Base-by-base conservation (phyloP, 371 early-diverging fungal species). In the Mortierella polycephala region DNA sequence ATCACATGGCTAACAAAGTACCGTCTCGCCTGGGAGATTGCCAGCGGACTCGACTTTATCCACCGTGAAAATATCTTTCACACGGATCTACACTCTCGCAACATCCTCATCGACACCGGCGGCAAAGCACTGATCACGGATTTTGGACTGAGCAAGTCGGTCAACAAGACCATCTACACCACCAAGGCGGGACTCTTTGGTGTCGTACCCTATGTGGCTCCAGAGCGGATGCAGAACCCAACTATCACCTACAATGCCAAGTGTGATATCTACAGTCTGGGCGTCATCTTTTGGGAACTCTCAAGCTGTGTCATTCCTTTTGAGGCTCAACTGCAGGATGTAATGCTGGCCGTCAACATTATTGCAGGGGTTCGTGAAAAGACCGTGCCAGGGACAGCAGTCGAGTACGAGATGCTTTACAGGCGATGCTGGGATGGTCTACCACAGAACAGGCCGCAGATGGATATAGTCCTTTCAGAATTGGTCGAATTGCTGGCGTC, bases 31-130 rank as follows among this genome's bases (percentile, higher is more conserved):
- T 76, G 77, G 77, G 77, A 76, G 53, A 51, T 76, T 20, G 61
- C 77, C 42, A 71, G 72, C 20, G 77, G 77, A 37, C 72, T 76
- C 52, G 77, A 76, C 58, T 76, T 76, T 50, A 76, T 76, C 37
- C 99, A 99, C 79, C 82, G 84, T 50, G 91, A 93, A 71, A 91
- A 91, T 73, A 96, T 99, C 69, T 96, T 98, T 68, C 98, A 98
- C 82, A 90, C 99, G 57, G 98, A 99, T 82, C 93, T 99, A 67
- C 97, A 98, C 81, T 92, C 93, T 7, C 98, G 98, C 71, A 99
- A 99, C 75, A 91, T 99, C 16, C 84, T 98, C 60, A 82, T 99
- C 74, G 80, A 79, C 70, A 69, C 74, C 11, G 67, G 51, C 49
- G 80, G 80, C 0, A 74, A 72, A 45, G 74, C 80, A 2, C 58